Evolutionary conservation across 2,329 filamentous ascomycete genomes (phyloP), one percentile per base, ranked within the genome.

Genomic region (Sordariomycetes sp.): DNA sequence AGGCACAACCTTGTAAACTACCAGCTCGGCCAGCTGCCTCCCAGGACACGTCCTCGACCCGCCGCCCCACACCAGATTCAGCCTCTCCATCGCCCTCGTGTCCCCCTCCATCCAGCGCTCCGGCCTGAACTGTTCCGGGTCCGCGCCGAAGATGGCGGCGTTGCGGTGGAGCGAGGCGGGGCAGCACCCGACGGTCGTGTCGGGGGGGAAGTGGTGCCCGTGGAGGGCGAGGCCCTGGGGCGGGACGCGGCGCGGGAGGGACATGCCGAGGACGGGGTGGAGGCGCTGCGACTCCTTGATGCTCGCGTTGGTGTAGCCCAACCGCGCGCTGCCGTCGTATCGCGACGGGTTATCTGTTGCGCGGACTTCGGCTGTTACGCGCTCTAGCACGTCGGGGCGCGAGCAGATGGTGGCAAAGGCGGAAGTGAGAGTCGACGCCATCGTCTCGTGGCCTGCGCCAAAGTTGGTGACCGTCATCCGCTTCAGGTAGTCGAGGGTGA

Each of bases 401-500:
- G 72, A 71, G 1, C 71, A 76, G 25, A 82, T 69, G 70, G 79
- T 73, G 53, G 75, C 68, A 53, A 82, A 64, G 24, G 73, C 68
- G 3, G 79, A 74, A 0, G 78, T 80, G 7, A 81, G 64, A 0
- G 79, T 78, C 1, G 78, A 78, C 12, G 76, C 77, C 69, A 80
- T 72, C 0, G 79, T 81, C 62, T 81, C 79, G 60, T 81, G 79
- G 0, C 79, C 79, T 1, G 79, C 79, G 12, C 79, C 79, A 62
- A 81, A 81, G 61, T 81, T 81, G 1, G 79, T 80, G 2, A 79
- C 70, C 2, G 76, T 77, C 70, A 81, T 76, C 32, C 78, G 76
- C 2, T 74, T 73, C 11, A 81, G 70, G 57, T 81, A 80, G 0
- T 63, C 66, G 28, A 77, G 72, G 0, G 64, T 75, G 59, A 81